Percentiles rank a stretch among this genome's conserved stretches.
These are phyloP conservation scores for Pseudonectria foliicola DNA, from an alignment of 2,329 filamentous ascomycete genomes.

Conservation along the genomic window DNA sequence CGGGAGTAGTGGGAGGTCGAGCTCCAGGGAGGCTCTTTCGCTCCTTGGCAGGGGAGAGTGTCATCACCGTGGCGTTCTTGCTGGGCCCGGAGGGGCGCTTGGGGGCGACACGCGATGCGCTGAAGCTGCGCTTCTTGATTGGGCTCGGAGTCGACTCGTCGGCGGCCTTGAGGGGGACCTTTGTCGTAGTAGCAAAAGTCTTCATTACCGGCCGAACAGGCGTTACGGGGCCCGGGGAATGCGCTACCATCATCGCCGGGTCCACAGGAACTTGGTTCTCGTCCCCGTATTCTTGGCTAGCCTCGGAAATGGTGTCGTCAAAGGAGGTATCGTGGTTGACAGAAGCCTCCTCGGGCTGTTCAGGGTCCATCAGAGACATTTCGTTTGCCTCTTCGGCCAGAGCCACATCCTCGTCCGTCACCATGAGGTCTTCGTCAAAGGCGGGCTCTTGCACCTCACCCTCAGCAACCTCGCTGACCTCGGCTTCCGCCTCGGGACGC, in stretches of 20 bases:
- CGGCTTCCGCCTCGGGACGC: slow-evolving; percentile 18
- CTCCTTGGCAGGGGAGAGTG: slow-evolving; percentile 45
- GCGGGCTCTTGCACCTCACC: slow-evolving; percentile 20
- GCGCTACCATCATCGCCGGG: slow-evolving; percentile 31
- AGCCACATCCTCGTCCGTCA: slow-evolving; percentile 50
- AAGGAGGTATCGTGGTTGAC: slow-evolving; percentile 26
- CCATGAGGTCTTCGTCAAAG: slow-evolving; percentile 37
- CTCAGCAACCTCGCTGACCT: slow-evolving; percentile 1
- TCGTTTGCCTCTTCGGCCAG: slow-evolving; percentile 53
- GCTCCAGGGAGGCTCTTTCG: slow-evolving; percentile 20
- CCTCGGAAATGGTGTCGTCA: slow-evolving; percentile 49
- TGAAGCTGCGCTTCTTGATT: slow-evolving; percentile 44
- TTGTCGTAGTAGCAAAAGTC: slow-evolving; percentile 63
- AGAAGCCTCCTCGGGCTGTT: slow-evolving; percentile 29
- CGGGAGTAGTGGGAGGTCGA: slow-evolving; percentile 22
- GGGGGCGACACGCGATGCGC: slow-evolving; percentile 39
- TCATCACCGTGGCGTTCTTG: slow-evolving; percentile 46
- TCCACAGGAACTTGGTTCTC: slow-evolving; percentile 56
- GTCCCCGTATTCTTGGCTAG: slow-evolving; percentile 60
- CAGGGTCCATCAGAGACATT: slow-evolving; percentile 48
- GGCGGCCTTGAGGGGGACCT: slow-evolving; percentile 66
- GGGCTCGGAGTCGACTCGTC: slow-evolving; percentile 48
- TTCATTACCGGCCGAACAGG: slow-evolving; percentile 47
- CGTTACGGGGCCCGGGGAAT: slow-evolving; percentile 39
- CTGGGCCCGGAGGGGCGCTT: slow-evolving; percentile 36